phyloP scores from a whole-genome alignment of 257 asterid genomes.

The Osmanthus fragrans region DNA sequence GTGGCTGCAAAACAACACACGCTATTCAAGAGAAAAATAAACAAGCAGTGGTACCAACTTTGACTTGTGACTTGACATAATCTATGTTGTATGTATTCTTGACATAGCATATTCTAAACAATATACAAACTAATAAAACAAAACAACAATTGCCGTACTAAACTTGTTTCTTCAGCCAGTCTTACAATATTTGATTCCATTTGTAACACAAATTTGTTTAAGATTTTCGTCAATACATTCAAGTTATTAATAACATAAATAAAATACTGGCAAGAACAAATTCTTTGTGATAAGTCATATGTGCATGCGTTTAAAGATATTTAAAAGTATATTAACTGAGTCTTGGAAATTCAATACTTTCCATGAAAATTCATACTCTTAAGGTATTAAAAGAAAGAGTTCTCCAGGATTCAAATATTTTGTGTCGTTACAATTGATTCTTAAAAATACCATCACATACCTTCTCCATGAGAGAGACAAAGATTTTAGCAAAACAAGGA shows the following conservation, averaged over 20 bases:
- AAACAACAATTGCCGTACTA: too few species aligned
- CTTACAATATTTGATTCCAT: too few species aligned
- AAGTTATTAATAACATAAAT: too few species aligned
- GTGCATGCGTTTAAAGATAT: background rate
- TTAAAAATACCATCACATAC: constrained; percentile 27
- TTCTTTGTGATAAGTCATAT: background rate
- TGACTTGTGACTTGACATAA: too few species aligned
- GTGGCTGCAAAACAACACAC: constrained; percentile 59
- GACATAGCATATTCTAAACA: too few species aligned
- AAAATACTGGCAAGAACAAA: too few species aligned
- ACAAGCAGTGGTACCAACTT: background rate
- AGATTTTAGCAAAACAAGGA: constrained; percentile 79
- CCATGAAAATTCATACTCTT: background rate
- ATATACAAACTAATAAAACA: too few species aligned
- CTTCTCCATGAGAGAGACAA: constrained; percentile 70
- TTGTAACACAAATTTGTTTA: too few species aligned
- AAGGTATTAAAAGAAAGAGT: background rate
- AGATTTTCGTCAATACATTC: too few species aligned
- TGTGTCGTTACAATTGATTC: background rate
- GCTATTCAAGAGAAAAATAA: background rate
- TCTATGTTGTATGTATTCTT: too few species aligned
- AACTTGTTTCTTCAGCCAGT: too few species aligned
- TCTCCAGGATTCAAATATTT: background rate
- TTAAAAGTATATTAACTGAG: background rate
- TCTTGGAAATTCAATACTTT: constrained; percentile 2